Percentiles rank a stretch among this genome's conserved stretches.
phyloP scores from a whole-genome alignment of 805 yeast species.

The Brettanomyces sp. region DNA sequence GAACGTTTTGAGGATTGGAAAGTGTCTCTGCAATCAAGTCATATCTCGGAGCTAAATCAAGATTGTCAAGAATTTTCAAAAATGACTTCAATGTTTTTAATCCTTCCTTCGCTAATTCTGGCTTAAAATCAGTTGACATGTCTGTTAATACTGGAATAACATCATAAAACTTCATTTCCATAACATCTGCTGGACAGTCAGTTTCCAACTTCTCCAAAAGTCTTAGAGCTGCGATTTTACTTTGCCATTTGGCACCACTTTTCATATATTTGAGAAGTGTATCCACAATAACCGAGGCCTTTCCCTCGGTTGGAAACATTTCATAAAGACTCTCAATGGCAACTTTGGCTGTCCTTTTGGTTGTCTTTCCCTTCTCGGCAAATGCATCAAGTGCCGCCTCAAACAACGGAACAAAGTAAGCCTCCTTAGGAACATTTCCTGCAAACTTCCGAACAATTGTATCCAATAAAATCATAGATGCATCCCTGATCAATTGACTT shows the following conservation, averaged over 20 bases:
- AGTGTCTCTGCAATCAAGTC: slow-evolving; percentile 80
- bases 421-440: slow-evolving; percentile 65
- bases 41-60: slow-evolving; percentile 81
- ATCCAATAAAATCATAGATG: slow-evolving; percentile 54
- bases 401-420: slow-evolving; percentile 57
- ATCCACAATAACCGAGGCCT: slow-evolving; percentile 61
- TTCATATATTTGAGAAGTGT: slow-evolving; percentile 52
- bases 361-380: slow-evolving; percentile 82
- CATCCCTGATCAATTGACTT: slow-evolving; percentile 67
- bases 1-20: slow-evolving; percentile 83
- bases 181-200: slow-evolving; percentile 75
- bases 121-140: slow-evolving; percentile 90
- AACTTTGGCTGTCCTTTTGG: slow-evolving; percentile 76
- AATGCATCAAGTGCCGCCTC: slow-evolving; percentile 58
- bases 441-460: slow-evolving; percentile 49
- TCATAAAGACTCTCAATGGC: slow-evolving; percentile 65
- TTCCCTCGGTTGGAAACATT: slow-evolving; percentile 67
- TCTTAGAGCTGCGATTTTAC: slow-evolving; percentile 72
- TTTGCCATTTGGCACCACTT: slow-evolving; percentile 89
- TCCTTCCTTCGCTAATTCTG: slow-evolving; percentile 87
- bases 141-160: slow-evolving; percentile 82
- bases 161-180: slow-evolving; percentile 71
- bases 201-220: slow-evolving; percentile 65
- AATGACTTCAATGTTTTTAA: slow-evolving; percentile 57
- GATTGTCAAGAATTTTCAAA: slow-evolving; percentile 80